phyloP scores from a whole-genome alignment of 495 filamentous ascomycete genomes.

The Emericellopsis terricola region DNA sequence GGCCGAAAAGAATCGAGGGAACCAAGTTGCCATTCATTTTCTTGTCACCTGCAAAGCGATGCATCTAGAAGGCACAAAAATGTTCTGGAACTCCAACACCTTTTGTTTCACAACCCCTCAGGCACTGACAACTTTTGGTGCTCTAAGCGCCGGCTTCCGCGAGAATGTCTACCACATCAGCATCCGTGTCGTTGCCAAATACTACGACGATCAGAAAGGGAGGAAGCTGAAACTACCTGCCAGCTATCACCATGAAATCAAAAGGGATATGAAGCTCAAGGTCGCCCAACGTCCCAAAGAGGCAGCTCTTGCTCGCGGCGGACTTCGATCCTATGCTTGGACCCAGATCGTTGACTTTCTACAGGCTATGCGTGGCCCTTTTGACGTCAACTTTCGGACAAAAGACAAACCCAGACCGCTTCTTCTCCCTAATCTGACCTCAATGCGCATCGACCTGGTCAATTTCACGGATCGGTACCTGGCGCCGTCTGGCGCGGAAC shows the following conservation, averaged over 20 bases:
- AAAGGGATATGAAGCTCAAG: slow-evolving; percentile 12
- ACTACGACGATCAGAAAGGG: slow-evolving; percentile 25
- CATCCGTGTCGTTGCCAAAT: slow-evolving; percentile 25
- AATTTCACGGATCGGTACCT: slow-evolving; percentile 22
- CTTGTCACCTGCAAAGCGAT: slow-evolving; percentile 24
- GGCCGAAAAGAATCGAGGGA: slow-evolving; percentile 14
- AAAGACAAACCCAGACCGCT: slow-evolving; percentile 11
- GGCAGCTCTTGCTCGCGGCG: slow-evolving; percentile 14
- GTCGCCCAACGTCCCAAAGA: slow-evolving; percentile 16
- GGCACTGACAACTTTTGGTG: slow-evolving; percentile 20
- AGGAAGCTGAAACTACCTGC: slow-evolving; percentile 9
- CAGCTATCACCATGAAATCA: slow-evolving; percentile 11
- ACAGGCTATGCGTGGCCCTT: slow-evolving; percentile 18
- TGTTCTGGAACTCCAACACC: slow-evolving; percentile 24
- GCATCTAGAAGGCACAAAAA: slow-evolving; percentile 17
- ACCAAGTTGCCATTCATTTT: slow-evolving; percentile 21
- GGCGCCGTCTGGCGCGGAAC: slow-evolving; percentile 10
- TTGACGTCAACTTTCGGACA: slow-evolving; percentile 9
- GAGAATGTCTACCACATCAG: slow-evolving; percentile 17
- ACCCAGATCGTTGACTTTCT: slow-evolving; percentile 26
- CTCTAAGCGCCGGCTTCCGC: slow-evolving; percentile 14
- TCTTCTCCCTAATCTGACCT: slow-evolving; percentile 21
- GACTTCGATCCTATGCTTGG: slow-evolving; percentile 30
- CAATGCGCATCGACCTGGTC: slow-evolving; percentile 26
- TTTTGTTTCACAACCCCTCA: slow-evolving; percentile 26